phyloP scores from a whole-genome alignment of 306 rosid species.

The Rosa rugosa region DNA sequence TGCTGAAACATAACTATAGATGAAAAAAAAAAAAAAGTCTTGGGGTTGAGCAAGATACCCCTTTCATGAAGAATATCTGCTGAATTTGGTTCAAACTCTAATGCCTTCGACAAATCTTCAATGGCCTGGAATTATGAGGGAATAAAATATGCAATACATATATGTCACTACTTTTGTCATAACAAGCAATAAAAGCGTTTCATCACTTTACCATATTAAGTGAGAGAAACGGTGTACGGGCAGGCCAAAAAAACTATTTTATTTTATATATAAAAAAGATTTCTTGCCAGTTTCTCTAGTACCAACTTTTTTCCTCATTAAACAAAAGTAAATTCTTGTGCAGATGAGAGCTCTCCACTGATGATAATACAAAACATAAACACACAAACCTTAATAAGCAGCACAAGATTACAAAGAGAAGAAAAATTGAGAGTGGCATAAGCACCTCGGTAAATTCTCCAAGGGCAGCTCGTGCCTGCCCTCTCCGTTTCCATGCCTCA shows the following conservation, averaged over 20 bases:
- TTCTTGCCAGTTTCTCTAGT: background rate
- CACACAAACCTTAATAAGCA: background rate
- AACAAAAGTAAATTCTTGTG: background rate
- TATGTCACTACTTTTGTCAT: slow-evolving; percentile 21
- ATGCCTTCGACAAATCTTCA: slow-evolving; percentile 83
- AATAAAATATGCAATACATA: slow-evolving; percentile 19
- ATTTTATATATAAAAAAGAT: background rate
- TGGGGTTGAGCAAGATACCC: slow-evolving; percentile 50
- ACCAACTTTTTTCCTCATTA: background rate
- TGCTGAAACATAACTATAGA: slow-evolving; percentile 9
- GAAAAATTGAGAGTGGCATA: slow-evolving; percentile 17
- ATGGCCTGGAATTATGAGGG: slow-evolving; percentile 60
- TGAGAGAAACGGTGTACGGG: slow-evolving; percentile 7
- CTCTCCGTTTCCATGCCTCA: slow-evolving; percentile 99
- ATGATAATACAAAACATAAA: background rate
- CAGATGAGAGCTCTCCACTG: background rate
- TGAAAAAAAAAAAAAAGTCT: background rate
- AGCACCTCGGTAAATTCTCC: slow-evolving; percentile 85
- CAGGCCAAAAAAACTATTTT: slow-evolving; percentile 10
- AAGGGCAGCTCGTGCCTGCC: slow-evolving; percentile 98
- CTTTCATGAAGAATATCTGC: slow-evolving; percentile 88
- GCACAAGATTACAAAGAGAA: slow-evolving; percentile 8
- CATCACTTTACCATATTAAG: background rate
- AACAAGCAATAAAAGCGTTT: slow-evolving; percentile 20
- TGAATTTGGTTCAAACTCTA: slow-evolving; percentile 76